A percentile compares a stretch with the other conserved stretches of the same genome.
These are phyloP conservation scores for Clonostachys chloroleuca DNA, from an alignment of 2,329 filamentous ascomycete species.

Conservation along the genomic window DNA sequence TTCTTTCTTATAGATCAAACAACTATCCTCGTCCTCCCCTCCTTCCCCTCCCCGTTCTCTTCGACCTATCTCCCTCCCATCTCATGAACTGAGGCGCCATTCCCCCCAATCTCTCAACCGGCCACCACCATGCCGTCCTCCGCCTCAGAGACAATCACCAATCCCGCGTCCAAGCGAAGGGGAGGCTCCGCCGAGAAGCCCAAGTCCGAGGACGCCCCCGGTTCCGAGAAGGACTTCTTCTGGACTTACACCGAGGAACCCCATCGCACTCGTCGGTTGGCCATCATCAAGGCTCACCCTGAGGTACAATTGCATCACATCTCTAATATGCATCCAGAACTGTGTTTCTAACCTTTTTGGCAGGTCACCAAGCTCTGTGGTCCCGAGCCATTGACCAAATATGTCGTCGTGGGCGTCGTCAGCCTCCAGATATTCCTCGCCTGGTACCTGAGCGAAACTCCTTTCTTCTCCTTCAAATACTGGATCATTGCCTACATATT, in stretches of 20 bases:
- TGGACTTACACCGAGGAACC: conserved; percentile 99
- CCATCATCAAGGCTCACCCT: conserved; percentile 97
- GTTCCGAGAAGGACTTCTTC: conserved; percentile 61
- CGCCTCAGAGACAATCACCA: conserved; percentile 24
- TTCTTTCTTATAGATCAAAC: too few species aligned
- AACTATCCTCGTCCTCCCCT: too few species aligned
- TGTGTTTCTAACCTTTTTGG: neutral
- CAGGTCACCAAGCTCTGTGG: conserved; percentile 96
- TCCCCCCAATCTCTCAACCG: too few species aligned
- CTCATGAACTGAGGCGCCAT: too few species aligned
- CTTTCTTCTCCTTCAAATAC: conserved; percentile 81
- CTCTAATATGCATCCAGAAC: neutral
- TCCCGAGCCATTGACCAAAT: conserved; percentile 93
- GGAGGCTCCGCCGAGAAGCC: conserved; percentile 1
- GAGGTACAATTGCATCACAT: conserved; percentile 56
- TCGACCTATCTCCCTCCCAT: too few species aligned
- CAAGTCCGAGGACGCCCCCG: conserved; percentile 2
- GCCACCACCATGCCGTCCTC: conserved; percentile 14
- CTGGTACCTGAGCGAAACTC: conserved; percentile 69
- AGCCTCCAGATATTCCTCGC: conserved; percentile 75
- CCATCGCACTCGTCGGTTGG: conserved; percentile 82
- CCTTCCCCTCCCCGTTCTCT: too few species aligned
- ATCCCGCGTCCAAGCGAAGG: conserved; percentile 16
- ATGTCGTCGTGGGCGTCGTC: conserved; percentile 81
- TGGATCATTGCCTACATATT: conserved; percentile 85